Percentiles rank a stretch among this genome's conserved stretches.
These are phyloP conservation scores for Chlorella vulgaris DNA, from an alignment of 139 green algal genomes.

Conservation along the genomic window DNA sequence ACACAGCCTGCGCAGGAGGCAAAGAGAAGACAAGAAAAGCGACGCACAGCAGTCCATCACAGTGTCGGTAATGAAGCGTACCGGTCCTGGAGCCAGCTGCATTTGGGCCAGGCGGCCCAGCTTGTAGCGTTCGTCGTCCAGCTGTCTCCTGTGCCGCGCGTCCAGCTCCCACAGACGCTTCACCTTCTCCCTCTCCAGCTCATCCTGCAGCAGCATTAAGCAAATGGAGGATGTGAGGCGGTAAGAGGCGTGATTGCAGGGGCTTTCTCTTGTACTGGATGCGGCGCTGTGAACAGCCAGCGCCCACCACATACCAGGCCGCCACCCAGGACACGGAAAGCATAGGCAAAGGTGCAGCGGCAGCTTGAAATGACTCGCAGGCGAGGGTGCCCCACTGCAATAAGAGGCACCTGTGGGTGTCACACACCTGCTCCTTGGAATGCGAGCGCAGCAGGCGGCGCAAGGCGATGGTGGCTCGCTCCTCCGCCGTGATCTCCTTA, in stretches of 20 bases:
- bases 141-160: neutral
- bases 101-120: conserved; percentile 19
- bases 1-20: too few relatives aligned
- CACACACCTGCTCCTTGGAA: conserved; percentile 19
- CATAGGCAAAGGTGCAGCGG: too few relatives aligned
- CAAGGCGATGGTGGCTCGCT: neutral
- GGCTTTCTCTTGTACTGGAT: too few relatives aligned
- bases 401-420: too few relatives aligned
- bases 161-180: neutral
- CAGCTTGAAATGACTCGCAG: too few relatives aligned
- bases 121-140: conserved; percentile 1
- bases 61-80: too few relatives aligned
- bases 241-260: neutral
- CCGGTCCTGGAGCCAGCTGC: neutral
- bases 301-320: too few relatives aligned
- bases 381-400: too few relatives aligned
- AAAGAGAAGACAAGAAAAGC: too few relatives aligned
- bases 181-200: neutral
- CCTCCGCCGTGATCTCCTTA: neutral
- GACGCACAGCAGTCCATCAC: too few relatives aligned
- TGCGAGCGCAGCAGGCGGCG: conserved; percentile 21
- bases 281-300: too few relatives aligned
- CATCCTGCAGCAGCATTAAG: neutral
- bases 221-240: neutral
- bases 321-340: too few relatives aligned